These are phyloP conservation scores for Myriosclerotinia scirpicola DNA, from an alignment of 2,329 filamentous ascomycete genomes.

Conservation along the genomic window DNA sequence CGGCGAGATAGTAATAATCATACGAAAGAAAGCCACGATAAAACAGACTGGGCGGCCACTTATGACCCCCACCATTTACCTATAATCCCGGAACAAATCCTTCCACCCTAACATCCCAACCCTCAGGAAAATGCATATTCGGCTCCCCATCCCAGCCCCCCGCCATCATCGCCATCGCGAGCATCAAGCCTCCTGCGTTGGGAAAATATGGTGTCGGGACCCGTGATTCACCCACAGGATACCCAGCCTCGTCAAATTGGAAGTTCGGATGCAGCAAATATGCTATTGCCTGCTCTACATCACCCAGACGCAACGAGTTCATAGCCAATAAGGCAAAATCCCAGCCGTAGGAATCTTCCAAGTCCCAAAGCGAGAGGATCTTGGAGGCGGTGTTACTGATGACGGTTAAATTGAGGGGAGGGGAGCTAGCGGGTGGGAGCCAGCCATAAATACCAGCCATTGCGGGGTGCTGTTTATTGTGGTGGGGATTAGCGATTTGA, in stretches of 20 bases:
- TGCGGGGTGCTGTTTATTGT: conserved; percentile 47
- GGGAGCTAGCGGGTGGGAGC: conserved; percentile 42
- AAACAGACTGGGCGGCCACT: no score
- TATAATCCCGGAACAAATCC: conserved; percentile 53
- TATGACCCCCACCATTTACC: conserved; percentile 50
- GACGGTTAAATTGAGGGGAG: conserved; percentile 43
- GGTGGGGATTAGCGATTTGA: not conserved
- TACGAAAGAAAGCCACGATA: not conserved
- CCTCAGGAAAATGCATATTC: conserved; percentile 50
- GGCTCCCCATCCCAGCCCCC: conserved; percentile 54
- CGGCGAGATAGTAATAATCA: not conserved
- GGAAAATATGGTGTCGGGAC: conserved; percentile 61
- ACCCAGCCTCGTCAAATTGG: conserved; percentile 57
- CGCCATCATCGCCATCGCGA: conserved; percentile 57
- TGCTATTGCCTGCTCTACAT: conserved; percentile 45
- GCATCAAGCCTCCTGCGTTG: conserved; percentile 49
- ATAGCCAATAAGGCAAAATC: conserved; percentile 50
- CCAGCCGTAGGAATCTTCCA: conserved; percentile 48
- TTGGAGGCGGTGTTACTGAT: conserved; percentile 44
- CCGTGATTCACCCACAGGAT: conserved; percentile 52
- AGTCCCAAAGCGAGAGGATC: conserved; percentile 46
- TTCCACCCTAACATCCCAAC: conserved; percentile 51
- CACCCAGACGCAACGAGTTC: conserved; percentile 46
- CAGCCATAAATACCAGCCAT: conserved; percentile 49
- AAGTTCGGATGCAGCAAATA: conserved; percentile 51